Conservation (phyloP, 345 rosid genomes). For the Aquilaria sinensis region DNA sequence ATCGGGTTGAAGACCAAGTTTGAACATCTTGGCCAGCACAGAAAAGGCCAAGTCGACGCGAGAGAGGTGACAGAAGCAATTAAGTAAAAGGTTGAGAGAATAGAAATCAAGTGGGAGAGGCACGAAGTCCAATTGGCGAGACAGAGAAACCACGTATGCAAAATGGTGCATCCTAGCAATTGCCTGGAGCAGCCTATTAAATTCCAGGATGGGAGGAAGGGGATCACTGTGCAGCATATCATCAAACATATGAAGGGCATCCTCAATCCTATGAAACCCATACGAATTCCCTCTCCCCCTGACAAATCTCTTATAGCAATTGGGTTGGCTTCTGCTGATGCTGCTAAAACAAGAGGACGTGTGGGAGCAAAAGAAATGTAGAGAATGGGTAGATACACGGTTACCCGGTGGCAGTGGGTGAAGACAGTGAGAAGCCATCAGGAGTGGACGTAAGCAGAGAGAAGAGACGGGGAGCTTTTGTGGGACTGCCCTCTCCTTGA, state of each 20-base stretch:
- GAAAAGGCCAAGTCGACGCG: background rate
- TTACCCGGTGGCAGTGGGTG: too few species aligned
- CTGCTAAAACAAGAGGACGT: too few species aligned
- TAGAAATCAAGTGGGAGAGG: background rate
- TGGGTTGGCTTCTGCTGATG: too few species aligned
- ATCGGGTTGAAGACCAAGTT: background rate
- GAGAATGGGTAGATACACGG: too few species aligned
- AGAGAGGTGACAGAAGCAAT: background rate
- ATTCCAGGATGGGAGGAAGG: background rate
- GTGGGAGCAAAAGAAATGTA: too few species aligned
- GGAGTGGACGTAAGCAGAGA: too few species aligned
- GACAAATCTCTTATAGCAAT: background rate
- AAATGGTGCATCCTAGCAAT: background rate
- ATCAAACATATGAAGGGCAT: background rate
- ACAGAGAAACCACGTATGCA: background rate
- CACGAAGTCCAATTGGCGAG: background rate
- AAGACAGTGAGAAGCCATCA: too few species aligned
- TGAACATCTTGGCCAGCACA: background rate
- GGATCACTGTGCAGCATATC: background rate
- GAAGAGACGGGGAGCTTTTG: too few species aligned
- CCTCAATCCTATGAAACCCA: background rate
- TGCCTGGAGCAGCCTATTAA: background rate
- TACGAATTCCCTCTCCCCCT: background rate
- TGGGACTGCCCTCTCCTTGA: too few species aligned
- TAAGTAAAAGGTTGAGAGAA: background rate